Base-by-base conservation (phyloP, 2,329 filamentous ascomycete species). In the Kalaharituber pfeilii region DNA sequence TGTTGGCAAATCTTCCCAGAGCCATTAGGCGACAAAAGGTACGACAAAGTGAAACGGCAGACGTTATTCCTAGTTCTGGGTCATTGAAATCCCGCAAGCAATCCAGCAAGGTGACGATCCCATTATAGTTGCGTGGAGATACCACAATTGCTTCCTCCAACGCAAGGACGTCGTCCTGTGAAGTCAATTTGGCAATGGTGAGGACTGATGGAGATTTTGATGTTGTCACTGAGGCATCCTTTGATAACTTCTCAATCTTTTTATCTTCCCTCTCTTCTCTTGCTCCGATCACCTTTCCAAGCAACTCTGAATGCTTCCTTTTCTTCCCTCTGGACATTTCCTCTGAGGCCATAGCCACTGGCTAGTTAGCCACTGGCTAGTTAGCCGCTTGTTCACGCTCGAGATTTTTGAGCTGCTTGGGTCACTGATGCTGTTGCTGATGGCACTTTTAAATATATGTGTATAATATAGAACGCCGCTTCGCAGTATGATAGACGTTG, bases 81-180 rank as follows among this genome's bases (percentile, higher is more conserved):
- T 75, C 71, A 20, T 71, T 66, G 2, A 74, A 68, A 49, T 70
- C 71, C 64, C 75, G 66, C 33, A 79, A 69, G 63, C 79, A 75
- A 42, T 75, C 74, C 47, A 94, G 72, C 33, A 96, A 70, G 9
- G 75, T 77, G 6, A 79, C 75, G 64, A 96, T 89, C 66, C 94
- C 86, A 72, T 94, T 94, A 74, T 93, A 94, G 69, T 94, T 78
- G 68, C 87, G 86, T 65, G 80, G 84, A 50, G 87, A 94, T 67
- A 91, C 81, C 58, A 87, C 70, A 53, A 96, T 87, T 55, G 84
- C 81, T 59, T 78, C 74, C 70, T 95, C 88, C 53, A 95, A 75
- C 53, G 78, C 70, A 42, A 89, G 70, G 56, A 94, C 84, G 59
- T 79, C 76, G 54, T 77, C 82, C 15, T 27, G 15, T 15, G 51